Evolutionary conservation across 805 yeast genomes (phyloP).

Genomic region (Yarrowia hollandica): DNA sequence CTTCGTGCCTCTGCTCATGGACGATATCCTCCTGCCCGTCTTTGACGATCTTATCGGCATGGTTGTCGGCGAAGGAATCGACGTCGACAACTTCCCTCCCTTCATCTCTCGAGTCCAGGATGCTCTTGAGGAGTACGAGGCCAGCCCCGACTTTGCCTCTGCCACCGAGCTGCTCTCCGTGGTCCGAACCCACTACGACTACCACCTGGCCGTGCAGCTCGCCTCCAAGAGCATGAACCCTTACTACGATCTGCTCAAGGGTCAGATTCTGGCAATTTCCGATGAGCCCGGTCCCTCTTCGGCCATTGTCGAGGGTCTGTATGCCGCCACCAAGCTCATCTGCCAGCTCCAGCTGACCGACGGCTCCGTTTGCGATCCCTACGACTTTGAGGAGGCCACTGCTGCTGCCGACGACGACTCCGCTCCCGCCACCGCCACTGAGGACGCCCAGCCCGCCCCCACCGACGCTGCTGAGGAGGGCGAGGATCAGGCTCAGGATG

Average conservation of each 20-base stretch:
- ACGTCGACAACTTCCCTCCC: neutral
- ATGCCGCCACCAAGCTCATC: conserved; percentile 11
- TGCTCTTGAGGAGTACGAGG: neutral
- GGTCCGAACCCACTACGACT: conserved; percentile 21
- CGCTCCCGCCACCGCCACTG: neutral
- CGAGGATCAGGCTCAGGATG: no score
- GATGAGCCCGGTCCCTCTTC: neutral
- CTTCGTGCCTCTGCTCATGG: conserved; percentile 9
- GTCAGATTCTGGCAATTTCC: neutral
- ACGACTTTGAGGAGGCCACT: neutral
- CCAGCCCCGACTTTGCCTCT: neutral
- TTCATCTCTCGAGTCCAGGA: neutral
- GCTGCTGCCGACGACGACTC: neutral
- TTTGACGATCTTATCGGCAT: neutral
- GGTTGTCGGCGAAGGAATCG: neutral
- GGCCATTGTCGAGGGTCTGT: conserved; percentile 19
- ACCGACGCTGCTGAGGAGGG: neutral
- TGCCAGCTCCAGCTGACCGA: conserved; percentile 13
- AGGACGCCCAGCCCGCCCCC: no score
- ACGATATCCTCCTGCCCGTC: conserved; percentile 5
- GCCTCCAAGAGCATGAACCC: neutral
- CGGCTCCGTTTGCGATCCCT: conserved; percentile 14
- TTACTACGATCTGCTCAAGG: neutral
- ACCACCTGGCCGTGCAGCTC: conserved; percentile 8
- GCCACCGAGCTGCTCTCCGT: conserved; percentile 1